A percentile compares a stretch with the other conserved stretches of the same genome.
phyloP scores from a whole-genome alignment of 345 rosid genomes.

The Arabidopsis thaliana region DNA sequence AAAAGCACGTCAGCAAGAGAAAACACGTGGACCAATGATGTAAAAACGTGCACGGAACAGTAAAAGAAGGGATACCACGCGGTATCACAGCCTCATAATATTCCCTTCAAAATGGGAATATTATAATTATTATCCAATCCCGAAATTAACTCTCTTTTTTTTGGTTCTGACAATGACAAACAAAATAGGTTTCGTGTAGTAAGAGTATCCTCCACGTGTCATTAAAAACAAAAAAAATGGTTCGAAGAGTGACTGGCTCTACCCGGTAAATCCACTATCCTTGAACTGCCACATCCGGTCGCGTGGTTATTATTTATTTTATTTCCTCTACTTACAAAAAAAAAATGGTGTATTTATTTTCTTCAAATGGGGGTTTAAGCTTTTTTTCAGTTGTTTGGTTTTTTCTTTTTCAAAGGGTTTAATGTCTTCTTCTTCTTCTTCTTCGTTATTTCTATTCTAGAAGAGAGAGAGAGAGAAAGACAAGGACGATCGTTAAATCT shows the following conservation, averaged over 20 bases:
- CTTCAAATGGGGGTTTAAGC: slow-evolving; percentile 60
- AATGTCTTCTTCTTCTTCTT: slow-evolving; percentile 20
- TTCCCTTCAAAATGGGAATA: slow-evolving; percentile 31
- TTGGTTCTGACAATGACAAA: slow-evolving; percentile 28
- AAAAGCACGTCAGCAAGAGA: slow-evolving; percentile 5
- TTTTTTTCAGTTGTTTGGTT: slow-evolving; percentile 42
- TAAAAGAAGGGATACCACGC: slow-evolving; percentile 27
- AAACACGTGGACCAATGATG: slow-evolving; percentile 44
- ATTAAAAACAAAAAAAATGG: slow-evolving; percentile 20
- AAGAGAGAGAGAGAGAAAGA: slow-evolving; percentile 29
- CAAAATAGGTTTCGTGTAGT: slow-evolving; percentile 41
- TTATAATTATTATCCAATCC: slow-evolving; percentile 33
- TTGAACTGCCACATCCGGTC: slow-evolving; percentile 48
- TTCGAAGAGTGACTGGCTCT: slow-evolving; percentile 18
- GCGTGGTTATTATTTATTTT: slow-evolving; percentile 38
- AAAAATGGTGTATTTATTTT: slow-evolving; percentile 39
- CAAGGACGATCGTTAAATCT: slow-evolving; percentile 28
- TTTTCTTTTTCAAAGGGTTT: slow-evolving; percentile 50
- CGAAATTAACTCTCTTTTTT: slow-evolving; percentile 1
- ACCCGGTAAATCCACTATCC: slow-evolving; percentile 41
- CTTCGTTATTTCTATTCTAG: slow-evolving; percentile 37
- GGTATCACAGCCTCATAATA: slow-evolving; percentile 34
- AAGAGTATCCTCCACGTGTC: slow-evolving; percentile 53
- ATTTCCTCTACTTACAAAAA: slow-evolving; percentile 25
- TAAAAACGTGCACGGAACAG: slow-evolving; percentile 21